Percentiles rank a stretch among this genome's conserved stretches.
These are phyloP conservation scores for Auriscalpium microsporum DNA, from an alignment of 768 basidiomycete species.

Conservation along the genomic window DNA sequence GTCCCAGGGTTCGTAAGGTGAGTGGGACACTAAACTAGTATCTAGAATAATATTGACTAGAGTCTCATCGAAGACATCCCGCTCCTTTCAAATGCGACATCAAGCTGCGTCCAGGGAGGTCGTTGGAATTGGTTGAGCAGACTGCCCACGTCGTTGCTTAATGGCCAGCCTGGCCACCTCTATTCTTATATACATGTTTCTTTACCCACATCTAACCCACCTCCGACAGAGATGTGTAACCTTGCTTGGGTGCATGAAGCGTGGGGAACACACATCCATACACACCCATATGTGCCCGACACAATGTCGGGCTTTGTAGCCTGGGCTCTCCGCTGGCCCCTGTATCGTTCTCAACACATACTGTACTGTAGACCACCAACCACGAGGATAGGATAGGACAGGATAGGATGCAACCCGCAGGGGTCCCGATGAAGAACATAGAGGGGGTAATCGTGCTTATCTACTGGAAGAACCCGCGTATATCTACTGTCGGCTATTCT, in stretches of 20 bases:
- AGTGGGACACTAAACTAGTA: not conserved
- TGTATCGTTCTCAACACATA: no score
- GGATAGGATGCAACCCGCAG: no score
- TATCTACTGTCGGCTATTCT: no score
- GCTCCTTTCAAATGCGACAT: slow-evolving; percentile 16
- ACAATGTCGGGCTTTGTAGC: no score
- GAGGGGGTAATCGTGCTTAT: no score
- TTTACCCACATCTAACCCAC: not conserved
- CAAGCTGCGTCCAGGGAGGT: slow-evolving; percentile 13
- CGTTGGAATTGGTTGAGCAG: slow-evolving; percentile 3
- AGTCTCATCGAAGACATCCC: slow-evolving; percentile 11
- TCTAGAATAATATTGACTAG: not conserved
- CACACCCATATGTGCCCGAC: no score
- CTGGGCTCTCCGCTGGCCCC: no score
- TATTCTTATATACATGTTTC: not conserved
- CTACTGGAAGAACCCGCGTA: no score
- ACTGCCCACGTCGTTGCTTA: not conserved
- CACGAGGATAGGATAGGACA: no score
- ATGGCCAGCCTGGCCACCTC: not conserved
- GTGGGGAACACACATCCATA: not conserved
- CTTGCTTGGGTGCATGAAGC: no score
- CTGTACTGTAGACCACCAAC: no score
- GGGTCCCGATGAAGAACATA: no score
- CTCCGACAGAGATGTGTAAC: not conserved
- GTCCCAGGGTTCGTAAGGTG: slow-evolving; percentile 15